Evolutionary conservation across 108 stramenopile genomes (phyloP).

Genomic region (Cyclostephanos invisitatus): DNA sequence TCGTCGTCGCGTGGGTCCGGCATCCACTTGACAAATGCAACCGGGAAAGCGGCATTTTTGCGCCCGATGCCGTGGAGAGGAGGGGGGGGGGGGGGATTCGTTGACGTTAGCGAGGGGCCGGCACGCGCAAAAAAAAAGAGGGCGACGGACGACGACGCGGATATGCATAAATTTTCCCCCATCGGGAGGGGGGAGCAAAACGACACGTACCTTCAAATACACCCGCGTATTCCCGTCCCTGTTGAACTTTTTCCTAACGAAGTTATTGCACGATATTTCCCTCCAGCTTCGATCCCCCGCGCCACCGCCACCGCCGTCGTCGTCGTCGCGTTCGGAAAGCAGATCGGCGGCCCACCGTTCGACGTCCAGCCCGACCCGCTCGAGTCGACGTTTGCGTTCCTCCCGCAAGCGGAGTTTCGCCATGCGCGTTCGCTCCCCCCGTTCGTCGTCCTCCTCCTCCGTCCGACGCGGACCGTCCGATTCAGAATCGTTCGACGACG

Average conservation of each 20-base stretch:
- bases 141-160: no score
- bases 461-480: neutral
- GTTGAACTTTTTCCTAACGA: constrained; percentile 64
- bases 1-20: constrained; percentile 68
- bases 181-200: no score
- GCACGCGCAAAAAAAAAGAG: no score
- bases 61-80: no score
- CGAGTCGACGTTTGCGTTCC: constrained; percentile 43
- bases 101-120: neutral
- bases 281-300: constrained; percentile 65
- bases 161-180: no score
- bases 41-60: no score
- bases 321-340: constrained; percentile 45
- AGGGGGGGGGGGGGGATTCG: no score
- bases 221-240: constrained; percentile 58
- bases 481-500: neutral
- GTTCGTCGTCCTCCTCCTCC: neutral
- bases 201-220: constrained; percentile 70
- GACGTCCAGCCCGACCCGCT: constrained; percentile 62
- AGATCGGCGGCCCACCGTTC: constrained; percentile 70
- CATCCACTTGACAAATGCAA: constrained; percentile 65
- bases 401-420: constrained; percentile 9
- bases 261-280: constrained; percentile 66
- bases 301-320: neutral
- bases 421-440: neutral